Evolutionary conservation across 2,329 filamentous ascomycete genomes (phyloP), one percentile per base, ranked within the genome.

Genomic region (Cercospora sp.): DNA sequence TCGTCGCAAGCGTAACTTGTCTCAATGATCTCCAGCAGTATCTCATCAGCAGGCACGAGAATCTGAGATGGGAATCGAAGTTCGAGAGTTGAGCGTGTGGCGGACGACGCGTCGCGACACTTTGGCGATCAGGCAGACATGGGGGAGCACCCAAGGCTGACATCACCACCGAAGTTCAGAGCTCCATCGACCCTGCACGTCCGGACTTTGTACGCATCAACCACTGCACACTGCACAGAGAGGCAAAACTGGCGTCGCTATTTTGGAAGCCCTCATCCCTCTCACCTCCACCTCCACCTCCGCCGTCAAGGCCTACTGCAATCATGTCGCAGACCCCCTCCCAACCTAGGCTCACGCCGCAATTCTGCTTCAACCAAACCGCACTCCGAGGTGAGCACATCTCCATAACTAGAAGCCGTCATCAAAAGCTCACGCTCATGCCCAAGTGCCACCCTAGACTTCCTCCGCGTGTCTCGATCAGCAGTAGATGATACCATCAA

Each of bases 401-500:
- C 60, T 48, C 36, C 59, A 48, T 53, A 40, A 53, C 16, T 13
- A 20, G 16, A 63, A 48, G 18, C 60, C 36, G 36, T 18, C 45
- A 33, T 68, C 61, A 51, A 40, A 36, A 68, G 70, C 75, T 75
- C 72, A 76, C 72, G 73, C 75, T 78, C 73, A 77, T 75, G 72
- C 72, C 42, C 66, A 74, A 72, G 70, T 68, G 60, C 55, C 65
- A n/a, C 60, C 58, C 3, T 76, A 97, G 95, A 97, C 79, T 99
- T 99, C 79, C 86, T 99, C 23, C 91, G 93, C 45, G 80, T 95
- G 72, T 97, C 94, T 9, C 89, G 95, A 71, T 85, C 88, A 63
- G 88, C 91, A 59, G 90, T 97, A 76, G 95, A 99, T 81, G 95
- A 99, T 80, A 93, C 91, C 55, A 98, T 99, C 76, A 89, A 89